A percentile compares a stretch with the other conserved stretches of the same genome.
Evolutionary conservation across 1,284 basidiomycete genomes (phyloP).

Genomic region (Xerocomus amazonicus): DNA sequence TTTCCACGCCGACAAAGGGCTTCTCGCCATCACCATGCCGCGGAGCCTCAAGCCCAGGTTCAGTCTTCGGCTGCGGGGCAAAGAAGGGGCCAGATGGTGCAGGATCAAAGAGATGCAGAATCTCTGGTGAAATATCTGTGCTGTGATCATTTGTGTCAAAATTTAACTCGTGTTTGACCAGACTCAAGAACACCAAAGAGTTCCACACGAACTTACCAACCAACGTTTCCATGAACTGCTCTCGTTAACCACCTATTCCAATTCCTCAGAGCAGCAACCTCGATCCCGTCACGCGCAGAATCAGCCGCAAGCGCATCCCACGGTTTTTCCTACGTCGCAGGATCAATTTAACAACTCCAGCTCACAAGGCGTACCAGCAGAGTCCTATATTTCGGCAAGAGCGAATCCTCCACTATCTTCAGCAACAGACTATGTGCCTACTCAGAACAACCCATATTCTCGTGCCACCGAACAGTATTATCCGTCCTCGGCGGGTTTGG

Average conservation of each 20-base stretch:
- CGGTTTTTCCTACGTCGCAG: not conserved
- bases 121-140: conserved; percentile 6
- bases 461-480: conserved; percentile 7
- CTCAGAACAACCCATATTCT: conserved; percentile 9
- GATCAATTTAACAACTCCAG: conserved; percentile 1
- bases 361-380: not conserved
- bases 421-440: not conserved
- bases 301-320: conserved; percentile 3
- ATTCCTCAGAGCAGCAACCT: not conserved
- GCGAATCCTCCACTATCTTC: conserved; percentile 9
- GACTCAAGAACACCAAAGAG: conserved; percentile 2
- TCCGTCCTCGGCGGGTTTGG: conserved; percentile 2
- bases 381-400: conserved; percentile 1
- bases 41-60: not conserved
- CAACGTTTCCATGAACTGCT: conserved; percentile 30
- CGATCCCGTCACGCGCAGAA: conserved; percentile 3
- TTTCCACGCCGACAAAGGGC: conserved; percentile 12
- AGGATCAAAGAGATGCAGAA: conserved; percentile 3
- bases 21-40: not conserved
- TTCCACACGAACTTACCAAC: conserved; percentile 11
- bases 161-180: not conserved
- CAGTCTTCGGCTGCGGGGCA: not conserved
- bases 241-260: conserved; percentile 9
- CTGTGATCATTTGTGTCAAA: too few species aligned
- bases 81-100: not conserved